phyloP scores from a whole-genome alignment of 2,329 filamentous ascomycete genomes.

The Sodiomyces alkalinus region DNA sequence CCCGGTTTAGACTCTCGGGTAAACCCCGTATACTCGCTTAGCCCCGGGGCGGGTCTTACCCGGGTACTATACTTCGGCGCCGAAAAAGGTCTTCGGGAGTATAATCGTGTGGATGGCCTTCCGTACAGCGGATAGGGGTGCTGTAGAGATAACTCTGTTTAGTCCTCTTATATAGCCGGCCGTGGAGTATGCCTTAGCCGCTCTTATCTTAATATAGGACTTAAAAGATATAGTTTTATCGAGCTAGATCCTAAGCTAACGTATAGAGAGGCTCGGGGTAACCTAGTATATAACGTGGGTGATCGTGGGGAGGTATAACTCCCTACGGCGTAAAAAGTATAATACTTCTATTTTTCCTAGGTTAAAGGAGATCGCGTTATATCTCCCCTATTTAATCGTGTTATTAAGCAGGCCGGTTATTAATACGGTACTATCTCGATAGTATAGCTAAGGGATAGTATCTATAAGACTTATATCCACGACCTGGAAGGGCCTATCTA shows the following conservation, averaged over 20 bases:
- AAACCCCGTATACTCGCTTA: neutral
- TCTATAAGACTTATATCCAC: too few relatives aligned
- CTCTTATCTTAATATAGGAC: conserved; percentile 7
- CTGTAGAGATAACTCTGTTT: conserved; percentile 3
- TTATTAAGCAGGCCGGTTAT: conserved; percentile 4
- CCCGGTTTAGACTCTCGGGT: neutral
- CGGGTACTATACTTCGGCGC: conserved; percentile 4
- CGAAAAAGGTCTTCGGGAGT: conserved; percentile 4
- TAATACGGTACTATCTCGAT: too few relatives aligned
- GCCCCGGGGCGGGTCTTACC: neutral
- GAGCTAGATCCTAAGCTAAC: conserved; percentile 11
- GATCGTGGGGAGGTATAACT: neutral
- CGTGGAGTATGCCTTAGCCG: conserved; percentile 6
- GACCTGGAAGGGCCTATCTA: too few relatives aligned
- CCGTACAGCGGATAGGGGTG: conserved; percentile 2
- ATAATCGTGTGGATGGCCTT: conserved; percentile 2
- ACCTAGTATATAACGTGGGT: conserved; percentile 1
- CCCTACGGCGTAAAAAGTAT: conserved; percentile 8
- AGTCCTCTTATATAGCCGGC: conserved; percentile 5
- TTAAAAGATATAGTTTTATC: conserved; percentile 8
- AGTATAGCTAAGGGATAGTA: too few relatives aligned
- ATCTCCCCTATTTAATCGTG: conserved; percentile 7
- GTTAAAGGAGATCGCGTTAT: conserved; percentile 9
- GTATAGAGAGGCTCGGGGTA: conserved; percentile 4
- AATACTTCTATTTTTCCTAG: conserved; percentile 10